These are phyloP conservation scores for Talaromyces thailandensis DNA, from an alignment of 495 filamentous ascomycete species.

Conservation along the genomic window DNA sequence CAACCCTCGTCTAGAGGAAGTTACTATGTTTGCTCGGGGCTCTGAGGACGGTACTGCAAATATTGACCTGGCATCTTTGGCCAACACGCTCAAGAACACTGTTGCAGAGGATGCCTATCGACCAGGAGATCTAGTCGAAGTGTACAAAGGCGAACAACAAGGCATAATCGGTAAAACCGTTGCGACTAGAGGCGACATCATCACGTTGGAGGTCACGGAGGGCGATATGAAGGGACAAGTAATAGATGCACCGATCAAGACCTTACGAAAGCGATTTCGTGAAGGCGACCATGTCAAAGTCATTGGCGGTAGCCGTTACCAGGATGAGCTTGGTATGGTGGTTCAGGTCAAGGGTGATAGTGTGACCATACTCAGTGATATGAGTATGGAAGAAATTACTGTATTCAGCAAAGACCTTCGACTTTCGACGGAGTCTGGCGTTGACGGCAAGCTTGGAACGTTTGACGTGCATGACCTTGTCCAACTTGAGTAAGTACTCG, in stretches of 20 bases:
- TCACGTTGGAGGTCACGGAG: conserved; percentile 78
- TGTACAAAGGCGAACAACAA: conserved; percentile 92
- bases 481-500: conserved; percentile 66
- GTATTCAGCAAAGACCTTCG: conserved; percentile 97
- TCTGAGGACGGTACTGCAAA: conserved; percentile 88
- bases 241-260: conserved; percentile 88
- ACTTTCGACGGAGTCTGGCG: conserved; percentile 83
- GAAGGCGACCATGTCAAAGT: conserved; percentile 98
- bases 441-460: conserved; percentile 66
- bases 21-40: conserved; percentile 82
- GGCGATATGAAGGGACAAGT: conserved; percentile 73
- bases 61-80: conserved; percentile 81
- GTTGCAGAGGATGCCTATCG: conserved; percentile 72
- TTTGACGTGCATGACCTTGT: conserved; percentile 91
- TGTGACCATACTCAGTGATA: conserved; percentile 86
- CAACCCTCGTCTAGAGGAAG: conserved; percentile 89
- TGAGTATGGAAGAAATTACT: conserved; percentile 84
- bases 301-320: conserved; percentile 86
- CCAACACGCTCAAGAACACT: conserved; percentile 73
- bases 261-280: conserved; percentile 85
- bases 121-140: conserved; percentile 87
- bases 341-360: conserved; percentile 83
- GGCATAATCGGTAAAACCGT: conserved; percentile 79
- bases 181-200: conserved; percentile 85
- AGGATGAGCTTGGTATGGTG: conserved; percentile 94